Evolutionary conservation across 1,139 yeast species (phyloP).

Genomic region (Candida sanyaensis): DNA sequence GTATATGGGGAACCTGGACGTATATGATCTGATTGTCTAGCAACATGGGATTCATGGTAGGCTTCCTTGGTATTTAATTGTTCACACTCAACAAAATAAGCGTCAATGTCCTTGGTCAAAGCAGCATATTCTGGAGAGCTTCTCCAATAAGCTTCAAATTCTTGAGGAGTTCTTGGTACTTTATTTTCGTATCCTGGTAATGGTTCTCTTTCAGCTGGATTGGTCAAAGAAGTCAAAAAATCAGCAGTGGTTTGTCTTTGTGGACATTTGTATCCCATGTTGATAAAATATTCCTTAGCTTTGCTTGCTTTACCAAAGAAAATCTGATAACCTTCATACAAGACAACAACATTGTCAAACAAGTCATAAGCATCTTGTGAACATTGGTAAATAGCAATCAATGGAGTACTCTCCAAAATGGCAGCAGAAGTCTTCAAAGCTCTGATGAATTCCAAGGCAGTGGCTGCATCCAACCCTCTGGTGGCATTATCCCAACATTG

Average conservation of each 20-base stretch:
- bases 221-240: slow-evolving; percentile 75
- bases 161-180: slow-evolving; percentile 28
- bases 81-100: slow-evolving; percentile 13
- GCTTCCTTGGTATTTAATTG: slow-evolving; percentile 10
- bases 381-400: slow-evolving; percentile 82
- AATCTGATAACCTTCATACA: slow-evolving; percentile 78
- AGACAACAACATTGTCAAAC: slow-evolving; percentile 71
- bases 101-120: slow-evolving; percentile 21
- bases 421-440: slow-evolving; percentile 66
- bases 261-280: slow-evolving; percentile 70
- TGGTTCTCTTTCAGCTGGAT: slow-evolving; percentile 65
- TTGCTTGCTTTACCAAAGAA: slow-evolving; percentile 61
- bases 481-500: slow-evolving; percentile 66
- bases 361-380: slow-evolving; percentile 47
- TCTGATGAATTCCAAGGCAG: slow-evolving; percentile 68
- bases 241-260: slow-evolving; percentile 82
- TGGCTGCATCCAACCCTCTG: slow-evolving; percentile 60
- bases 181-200: slow-evolving; percentile 46
- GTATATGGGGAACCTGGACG: slow-evolving; percentile 29
- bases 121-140: slow-evolving; percentile 20
- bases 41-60: slow-evolving; percentile 23
- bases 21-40: slow-evolving; percentile 28
- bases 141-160: slow-evolving; percentile 28
- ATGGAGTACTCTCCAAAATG: slow-evolving; percentile 57
- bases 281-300: slow-evolving; percentile 57